A percentile compares a stretch with the other conserved stretches of the same genome.
Evolutionary conservation across 2,329 filamentous ascomycete species (phyloP).

Genomic region (Xylariaceae sp.): DNA sequence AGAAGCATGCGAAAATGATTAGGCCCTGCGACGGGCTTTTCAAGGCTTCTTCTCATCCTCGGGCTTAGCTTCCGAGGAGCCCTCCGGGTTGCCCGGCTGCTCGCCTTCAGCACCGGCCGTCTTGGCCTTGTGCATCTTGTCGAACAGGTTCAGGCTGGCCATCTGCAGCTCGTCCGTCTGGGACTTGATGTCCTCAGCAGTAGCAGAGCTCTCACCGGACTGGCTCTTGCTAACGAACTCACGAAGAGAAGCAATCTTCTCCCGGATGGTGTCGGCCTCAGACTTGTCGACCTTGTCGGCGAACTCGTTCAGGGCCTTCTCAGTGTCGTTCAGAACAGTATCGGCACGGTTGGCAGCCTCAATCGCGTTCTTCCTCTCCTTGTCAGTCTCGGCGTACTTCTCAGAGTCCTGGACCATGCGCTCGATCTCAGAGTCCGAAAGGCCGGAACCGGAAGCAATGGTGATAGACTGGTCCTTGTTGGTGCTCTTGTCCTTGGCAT

Average conservation of each 20-base stretch:
- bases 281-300: constrained; percentile 94
- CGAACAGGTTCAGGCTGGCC: constrained; percentile 91
- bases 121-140: constrained; percentile 99
- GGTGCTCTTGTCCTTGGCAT: constrained; percentile 98
- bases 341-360: constrained; percentile 97
- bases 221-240: constrained; percentile 93
- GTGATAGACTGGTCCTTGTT: constrained; percentile 99
- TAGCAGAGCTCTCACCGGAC: constrained; percentile 78
- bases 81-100: constrained; percentile 40
- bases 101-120: constrained; percentile 62
- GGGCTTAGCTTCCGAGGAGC: constrained; percentile 30
- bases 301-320: constrained; percentile 96
- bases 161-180: constrained; percentile 98
- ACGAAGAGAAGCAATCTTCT: constrained; percentile 82
- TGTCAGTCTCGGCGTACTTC: constrained; percentile 90
- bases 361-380: constrained; percentile 92
- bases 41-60: constrained; percentile 65
- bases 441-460: constrained; percentile 94
- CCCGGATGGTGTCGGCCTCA: constrained; percentile 84
- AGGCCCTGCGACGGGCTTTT: constrained; percentile 8
- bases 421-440: constrained; percentile 90
- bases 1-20: not conserved
- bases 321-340: constrained; percentile 92
- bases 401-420: constrained; percentile 97
- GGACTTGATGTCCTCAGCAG: constrained; percentile 90